Evolutionary conservation across 2,329 filamentous ascomycete species (phyloP).

Genomic region (Knufia petricola): DNA sequence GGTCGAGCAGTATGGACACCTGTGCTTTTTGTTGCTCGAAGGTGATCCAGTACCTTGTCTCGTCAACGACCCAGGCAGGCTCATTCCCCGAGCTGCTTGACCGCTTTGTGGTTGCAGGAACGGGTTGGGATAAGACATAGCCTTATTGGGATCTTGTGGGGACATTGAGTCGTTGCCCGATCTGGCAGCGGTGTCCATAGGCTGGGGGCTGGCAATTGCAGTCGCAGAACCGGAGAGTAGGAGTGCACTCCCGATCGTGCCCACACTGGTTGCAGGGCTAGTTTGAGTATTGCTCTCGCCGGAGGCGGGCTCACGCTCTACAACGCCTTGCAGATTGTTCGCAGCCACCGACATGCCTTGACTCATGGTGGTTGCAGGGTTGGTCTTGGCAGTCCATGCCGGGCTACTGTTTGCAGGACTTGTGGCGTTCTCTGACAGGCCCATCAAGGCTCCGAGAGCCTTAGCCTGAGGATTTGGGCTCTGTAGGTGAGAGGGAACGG

Average conservation of each 20-base stretch:
- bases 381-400: conserved; percentile 26
- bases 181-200: conserved; percentile 36
- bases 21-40: conserved; percentile 71
- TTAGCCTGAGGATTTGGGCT: conserved; percentile 33
- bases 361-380: conserved; percentile 35
- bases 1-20: conserved; percentile 90
- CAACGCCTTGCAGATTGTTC: conserved; percentile 40
- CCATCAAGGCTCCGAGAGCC: conserved; percentile 29
- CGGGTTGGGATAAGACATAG: conserved; percentile 57
- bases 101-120: conserved; percentile 38
- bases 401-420: conserved; percentile 16
- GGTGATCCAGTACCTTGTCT: conserved; percentile 57
- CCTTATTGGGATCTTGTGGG: conserved; percentile 39
- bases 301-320: conserved; percentile 32
- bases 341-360: conserved; percentile 40
- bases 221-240: conserved; percentile 42
- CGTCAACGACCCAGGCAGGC: conserved; percentile 47
- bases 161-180: conserved; percentile 29
- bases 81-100: conserved; percentile 48
- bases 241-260: conserved; percentile 40
- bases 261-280: conserved; percentile 46
- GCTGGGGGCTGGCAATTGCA: conserved; percentile 39
- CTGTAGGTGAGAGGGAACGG: conserved; percentile 12
- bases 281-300: conserved; percentile 40
- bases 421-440: conserved; percentile 28